Evolutionary conservation across 164 flowering plant genomes (phyloP), one percentile per base, ranked within the genome.

Genomic region (Vitis amurensis): DNA sequence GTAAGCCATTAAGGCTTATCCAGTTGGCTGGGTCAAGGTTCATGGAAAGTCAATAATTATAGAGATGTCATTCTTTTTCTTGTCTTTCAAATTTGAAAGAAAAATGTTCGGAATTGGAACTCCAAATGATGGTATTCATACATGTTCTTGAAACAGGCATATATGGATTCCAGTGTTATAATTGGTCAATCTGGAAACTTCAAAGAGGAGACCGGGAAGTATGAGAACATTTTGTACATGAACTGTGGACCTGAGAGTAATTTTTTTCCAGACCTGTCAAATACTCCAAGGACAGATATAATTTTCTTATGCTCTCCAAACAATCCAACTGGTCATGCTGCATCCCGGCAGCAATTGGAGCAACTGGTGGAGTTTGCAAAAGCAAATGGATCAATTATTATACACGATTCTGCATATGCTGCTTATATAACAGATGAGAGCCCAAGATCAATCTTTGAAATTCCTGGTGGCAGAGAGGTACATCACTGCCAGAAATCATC

Each of bases 271-370:
- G 79, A 90, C 51, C 72, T 90, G 27, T 82, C 83, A 7, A 68
- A 74, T 10, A 67, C 75, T 63, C 19, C 85, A 44, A 76, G 82
- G 63, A 85, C 94, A 8, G 83, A 87, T 71, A 68, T 88, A 9
- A 88, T 90, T 60, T 90, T 90, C 80, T 90, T 90, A 73, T 87
- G 91, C 76, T 88, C 90, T 58, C 92, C 94, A 27, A 86, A 88
- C 76, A 90, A 90, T 74, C 94, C 91, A 61, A 88, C 94, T 50
- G 92, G 94, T 49, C 71, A 78, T 70, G 86, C 91, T 37, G 85
- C 91, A 61, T 78, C 90, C 30, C 68, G 86, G 62, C 71, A 84
- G 59, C 94, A 90, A 68, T 66, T 90, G 71, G 71, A 80, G 67
- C 77, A 83, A 50, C 84, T 90, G 27, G 92, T 90, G 17, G 73